Percentiles rank a stretch among this genome's conserved stretches.
Evolutionary conservation across 768 basidiomycete genomes (phyloP).

Genomic region (Mycena albidolilacea): DNA sequence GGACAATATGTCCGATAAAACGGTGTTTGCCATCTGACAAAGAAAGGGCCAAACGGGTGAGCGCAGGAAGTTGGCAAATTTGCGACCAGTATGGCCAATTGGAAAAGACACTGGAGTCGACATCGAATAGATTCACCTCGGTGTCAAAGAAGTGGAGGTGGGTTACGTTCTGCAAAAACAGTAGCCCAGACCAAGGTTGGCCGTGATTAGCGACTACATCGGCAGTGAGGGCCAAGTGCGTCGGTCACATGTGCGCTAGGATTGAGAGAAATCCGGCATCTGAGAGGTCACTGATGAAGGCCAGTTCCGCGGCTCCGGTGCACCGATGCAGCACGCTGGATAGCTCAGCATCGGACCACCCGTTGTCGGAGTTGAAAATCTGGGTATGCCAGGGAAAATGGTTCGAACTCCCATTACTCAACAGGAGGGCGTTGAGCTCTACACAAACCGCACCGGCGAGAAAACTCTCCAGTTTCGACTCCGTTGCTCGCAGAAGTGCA

Average conservation of each 20-base stretch:
- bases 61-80: background rate
- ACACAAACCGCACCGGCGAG: background rate
- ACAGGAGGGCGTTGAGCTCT: background rate
- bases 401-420: background rate
- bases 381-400: background rate
- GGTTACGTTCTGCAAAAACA: background rate
- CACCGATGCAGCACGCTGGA: background rate
- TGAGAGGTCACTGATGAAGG: constrained; percentile 1
- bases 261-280: background rate
- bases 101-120: background rate
- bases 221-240: background rate
- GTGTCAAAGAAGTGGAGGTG: constrained; percentile 8
- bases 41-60: background rate
- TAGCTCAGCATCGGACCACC: constrained; percentile 11
- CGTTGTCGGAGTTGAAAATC: background rate
- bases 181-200: background rate
- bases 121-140: constrained; percentile 3
- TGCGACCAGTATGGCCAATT: constrained; percentile 9
- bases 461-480: background rate
- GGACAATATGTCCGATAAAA: background rate
- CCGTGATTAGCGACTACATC: background rate
- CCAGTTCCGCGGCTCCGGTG: background rate
- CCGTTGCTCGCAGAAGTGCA: background rate
- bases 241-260: background rate
- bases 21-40: background rate